Base-by-base conservation (phyloP, 208 protist genomes). In the Wallacemonas sp. region DNA sequence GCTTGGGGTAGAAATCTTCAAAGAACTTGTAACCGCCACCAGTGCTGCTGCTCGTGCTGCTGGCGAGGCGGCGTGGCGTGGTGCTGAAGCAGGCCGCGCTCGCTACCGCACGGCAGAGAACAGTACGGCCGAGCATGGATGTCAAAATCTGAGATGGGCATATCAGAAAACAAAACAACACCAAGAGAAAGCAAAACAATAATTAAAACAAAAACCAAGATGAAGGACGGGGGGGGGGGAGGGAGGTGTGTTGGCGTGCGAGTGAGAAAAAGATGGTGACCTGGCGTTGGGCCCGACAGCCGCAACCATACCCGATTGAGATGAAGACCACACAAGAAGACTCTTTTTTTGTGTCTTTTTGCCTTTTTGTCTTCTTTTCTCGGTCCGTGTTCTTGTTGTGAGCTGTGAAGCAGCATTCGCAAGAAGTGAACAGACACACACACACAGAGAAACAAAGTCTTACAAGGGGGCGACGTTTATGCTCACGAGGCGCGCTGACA, bases 1-100 rank as follows among this genome's bases (percentile, higher is more conserved):
- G 82, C 56, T 90, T 88, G 2, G 90, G 90, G 62, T 90, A 95
- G 79, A 91, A 88, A 62, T 95, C 90, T 55, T 95, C 86, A 63
- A 95, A 95, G 61, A 85, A 95, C 38, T 79, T 86, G 63, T 95
- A 95, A 0, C 84, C 83, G 27, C 62, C 77, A 22, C 66, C 75
- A 28, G 17, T 28, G n/a, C 15, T 28, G n/a, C 15, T 19, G 34
- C 58, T 36, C 9, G 19, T 67, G 62, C 46, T 47, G 6, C 24
- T 12, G 26, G 42, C 42, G 11, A 21, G 51, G 17, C 15, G 51
- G 41, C 51, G 41, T n/a, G n/a, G 28, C 51, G 28, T 58, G 24
- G 12, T 14, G 14, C 30, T 31, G n/a, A 58, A 39, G 30, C 51
- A 58, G 30, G 51, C 51, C 12, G 30, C 33, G 17, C 30, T n/a